Conservation (phyloP, 2,329 filamentous ascomycete species). For the Tricladium varicosporioides region DNA sequence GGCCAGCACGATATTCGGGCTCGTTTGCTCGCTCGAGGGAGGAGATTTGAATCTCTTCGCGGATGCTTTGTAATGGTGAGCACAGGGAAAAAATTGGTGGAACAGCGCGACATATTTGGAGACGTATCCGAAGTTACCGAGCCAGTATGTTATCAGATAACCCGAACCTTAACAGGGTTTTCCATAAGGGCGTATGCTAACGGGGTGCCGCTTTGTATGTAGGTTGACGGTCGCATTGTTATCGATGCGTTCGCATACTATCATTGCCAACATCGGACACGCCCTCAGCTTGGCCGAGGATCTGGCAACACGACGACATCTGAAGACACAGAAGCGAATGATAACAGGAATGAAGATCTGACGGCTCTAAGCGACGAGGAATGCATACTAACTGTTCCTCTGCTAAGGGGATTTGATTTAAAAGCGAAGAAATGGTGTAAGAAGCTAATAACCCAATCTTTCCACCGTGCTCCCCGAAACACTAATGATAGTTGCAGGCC, state of each 20-base stretch:
- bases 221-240: constrained; percentile 5
- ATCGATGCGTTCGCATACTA: constrained; percentile 14
- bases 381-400: constrained; percentile 39
- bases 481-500: constrained; percentile 26
- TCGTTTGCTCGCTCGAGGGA: background rate
- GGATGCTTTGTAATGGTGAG: background rate
- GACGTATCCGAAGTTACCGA: too few species aligned
- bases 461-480: constrained; percentile 19
- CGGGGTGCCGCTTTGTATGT: background rate
- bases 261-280: constrained; percentile 1
- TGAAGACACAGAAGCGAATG: background rate
- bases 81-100: background rate
- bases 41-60: constrained; percentile 2
- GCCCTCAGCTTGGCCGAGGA: constrained; percentile 3
- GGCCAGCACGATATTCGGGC: background rate
- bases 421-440: constrained; percentile 15
- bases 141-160: too few species aligned
- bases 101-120: too few species aligned
- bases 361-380: constrained; percentile 37
- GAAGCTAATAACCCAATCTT: constrained; percentile 3
- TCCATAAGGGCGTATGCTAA: background rate
- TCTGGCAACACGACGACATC: background rate
- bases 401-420: constrained; percentile 14
- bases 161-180: too few species aligned
- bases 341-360: constrained; percentile 15